These are phyloP conservation scores for Aspergillus mulundensis DNA, from an alignment of 495 filamentous ascomycete genomes.

Conservation along the genomic window DNA sequence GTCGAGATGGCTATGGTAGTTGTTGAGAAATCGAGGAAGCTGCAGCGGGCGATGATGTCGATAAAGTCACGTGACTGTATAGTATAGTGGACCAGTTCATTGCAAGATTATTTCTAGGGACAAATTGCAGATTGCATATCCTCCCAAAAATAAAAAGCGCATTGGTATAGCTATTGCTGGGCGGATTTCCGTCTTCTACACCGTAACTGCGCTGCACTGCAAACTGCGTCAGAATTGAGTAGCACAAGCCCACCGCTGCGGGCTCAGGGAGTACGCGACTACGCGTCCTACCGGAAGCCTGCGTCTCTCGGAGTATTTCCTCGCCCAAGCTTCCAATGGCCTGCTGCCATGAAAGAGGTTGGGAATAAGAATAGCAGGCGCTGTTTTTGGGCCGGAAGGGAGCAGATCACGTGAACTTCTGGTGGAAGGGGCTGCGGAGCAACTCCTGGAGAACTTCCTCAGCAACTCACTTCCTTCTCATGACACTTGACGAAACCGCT, in stretches of 20 bases:
- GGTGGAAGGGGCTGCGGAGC: not conserved
- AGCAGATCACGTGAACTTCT: slow-evolving; percentile 5
- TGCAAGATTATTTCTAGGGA: too few species aligned
- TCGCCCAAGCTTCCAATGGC: not conserved
- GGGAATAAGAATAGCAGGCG: not conserved
- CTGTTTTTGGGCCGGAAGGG: slow-evolving; percentile 1
- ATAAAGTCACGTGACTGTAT: not conserved
- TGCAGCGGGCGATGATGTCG: not conserved
- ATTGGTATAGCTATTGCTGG: too few species aligned
- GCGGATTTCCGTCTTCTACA: too few species aligned
- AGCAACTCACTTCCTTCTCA: not conserved
- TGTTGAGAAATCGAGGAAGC: not conserved
- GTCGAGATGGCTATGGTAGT: too few species aligned
- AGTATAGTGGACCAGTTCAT: too few species aligned
- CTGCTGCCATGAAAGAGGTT: not conserved
- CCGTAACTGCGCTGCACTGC: not conserved
- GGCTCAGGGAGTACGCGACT: not conserved
- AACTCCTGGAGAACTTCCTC: not conserved
- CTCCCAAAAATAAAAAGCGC: too few species aligned
- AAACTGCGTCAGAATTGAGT: not conserved
- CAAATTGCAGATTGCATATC: too few species aligned
- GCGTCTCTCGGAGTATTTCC: not conserved
- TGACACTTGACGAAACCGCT: not conserved
- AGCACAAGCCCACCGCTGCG: not conserved
- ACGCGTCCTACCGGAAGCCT: not conserved